Conservation (phyloP, 2,329 filamentous ascomycete genomes). For the Lasiodiplodia sp. region DNA sequence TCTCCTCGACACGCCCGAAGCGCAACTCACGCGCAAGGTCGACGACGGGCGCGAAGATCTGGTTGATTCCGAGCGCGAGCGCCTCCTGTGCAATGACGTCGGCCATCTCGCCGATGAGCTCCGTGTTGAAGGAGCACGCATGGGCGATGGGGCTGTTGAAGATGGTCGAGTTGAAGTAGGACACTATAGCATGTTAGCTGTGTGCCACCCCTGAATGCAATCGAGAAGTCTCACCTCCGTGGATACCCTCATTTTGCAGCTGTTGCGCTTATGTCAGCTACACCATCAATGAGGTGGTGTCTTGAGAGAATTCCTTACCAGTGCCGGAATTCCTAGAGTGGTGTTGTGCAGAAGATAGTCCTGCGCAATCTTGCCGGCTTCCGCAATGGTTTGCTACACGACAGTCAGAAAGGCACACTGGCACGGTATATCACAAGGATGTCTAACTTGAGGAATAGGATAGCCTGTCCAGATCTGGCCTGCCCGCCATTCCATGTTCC, state of each 20-base stretch:
- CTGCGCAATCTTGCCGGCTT: conserved; percentile 70
- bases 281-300: background rate
- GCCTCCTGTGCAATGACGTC: conserved; percentile 70
- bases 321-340: conserved; percentile 73
- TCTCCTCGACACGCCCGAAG: conserved; percentile 78
- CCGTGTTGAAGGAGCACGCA: conserved; percentile 74
- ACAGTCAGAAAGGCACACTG: background rate
- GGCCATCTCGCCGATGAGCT: conserved; percentile 71
- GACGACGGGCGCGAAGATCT: conserved; percentile 74
- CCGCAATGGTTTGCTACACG: conserved; percentile 61
- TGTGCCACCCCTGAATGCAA: background rate
- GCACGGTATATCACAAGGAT: background rate
- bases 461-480: conserved; percentile 77
- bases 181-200: background rate
- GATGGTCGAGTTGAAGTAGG: conserved; percentile 69
- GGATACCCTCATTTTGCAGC: conserved; percentile 73
- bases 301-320: conserved; percentile 52
- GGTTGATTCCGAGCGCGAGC: conserved; percentile 72
- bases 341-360: conserved; percentile 74
- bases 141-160: conserved; percentile 80
- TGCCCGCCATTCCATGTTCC: conserved; percentile 71
- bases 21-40: conserved; percentile 76
- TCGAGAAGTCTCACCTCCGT: conserved; percentile 54
- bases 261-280: background rate
- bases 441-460: conserved; percentile 61